phyloP scores from a whole-genome alignment of 1,284 basidiomycete species.

The Ustilago shanxiensis region DNA sequence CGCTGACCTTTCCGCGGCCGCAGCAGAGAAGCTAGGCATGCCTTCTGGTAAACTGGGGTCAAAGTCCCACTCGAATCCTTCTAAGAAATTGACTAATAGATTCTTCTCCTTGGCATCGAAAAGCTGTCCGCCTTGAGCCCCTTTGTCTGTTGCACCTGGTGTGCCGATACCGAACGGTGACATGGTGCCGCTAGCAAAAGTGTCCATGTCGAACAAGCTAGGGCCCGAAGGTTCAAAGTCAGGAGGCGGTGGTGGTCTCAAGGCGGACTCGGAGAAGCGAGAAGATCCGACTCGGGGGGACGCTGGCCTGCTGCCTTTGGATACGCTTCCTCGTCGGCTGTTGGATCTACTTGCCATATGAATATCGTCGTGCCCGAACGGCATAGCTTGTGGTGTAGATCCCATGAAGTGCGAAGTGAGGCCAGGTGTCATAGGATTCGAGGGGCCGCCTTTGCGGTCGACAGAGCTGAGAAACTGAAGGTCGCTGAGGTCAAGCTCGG shows the following conservation, averaged over 20 bases:
- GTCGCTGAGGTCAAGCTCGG: constrained; percentile 54
- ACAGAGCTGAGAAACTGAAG: constrained; percentile 51
- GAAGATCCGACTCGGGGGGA: constrained; percentile 43
- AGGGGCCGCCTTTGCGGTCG: constrained; percentile 50
- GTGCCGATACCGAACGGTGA: constrained; percentile 49
- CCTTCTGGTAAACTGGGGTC: constrained; percentile 60
- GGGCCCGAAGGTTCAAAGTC: constrained; percentile 51
- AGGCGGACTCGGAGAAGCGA: constrained; percentile 44
- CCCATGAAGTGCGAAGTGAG: constrained; percentile 47
- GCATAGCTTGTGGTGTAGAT: constrained; percentile 35
- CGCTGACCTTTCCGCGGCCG: constrained; percentile 47
- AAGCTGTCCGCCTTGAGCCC: constrained; percentile 25
- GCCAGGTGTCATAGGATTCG: constrained; percentile 52
- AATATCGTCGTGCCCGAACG: constrained; percentile 44
- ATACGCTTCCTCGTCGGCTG: constrained; percentile 49
- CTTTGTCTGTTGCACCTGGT: constrained; percentile 28
- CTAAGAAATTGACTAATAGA: constrained; percentile 59
- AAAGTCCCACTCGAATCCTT: constrained; percentile 66
- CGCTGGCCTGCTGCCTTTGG: constrained; percentile 51
- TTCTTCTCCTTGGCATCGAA: constrained; percentile 61
- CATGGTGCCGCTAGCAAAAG: constrained; percentile 29
- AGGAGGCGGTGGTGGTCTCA: constrained; percentile 51
- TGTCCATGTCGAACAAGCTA: constrained; percentile 44
- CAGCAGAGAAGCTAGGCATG: constrained; percentile 64
- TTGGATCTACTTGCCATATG: constrained; percentile 51